phyloP scores from a whole-genome alignment of 495 filamentous ascomycete species.

The Penicillium chermesinum region DNA sequence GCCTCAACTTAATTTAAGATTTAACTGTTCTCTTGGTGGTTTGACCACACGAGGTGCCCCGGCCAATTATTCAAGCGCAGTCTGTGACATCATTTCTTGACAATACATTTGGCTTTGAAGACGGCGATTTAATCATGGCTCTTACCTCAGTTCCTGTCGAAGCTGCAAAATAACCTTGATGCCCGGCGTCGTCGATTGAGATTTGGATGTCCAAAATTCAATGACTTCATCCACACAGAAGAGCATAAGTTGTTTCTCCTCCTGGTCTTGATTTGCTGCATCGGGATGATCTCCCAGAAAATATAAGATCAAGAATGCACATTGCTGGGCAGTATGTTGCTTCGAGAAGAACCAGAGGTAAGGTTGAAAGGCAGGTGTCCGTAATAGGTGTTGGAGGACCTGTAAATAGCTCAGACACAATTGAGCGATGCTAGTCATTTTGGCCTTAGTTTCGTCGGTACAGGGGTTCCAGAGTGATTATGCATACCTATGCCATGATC shows the following conservation, averaged over 20 bases:
- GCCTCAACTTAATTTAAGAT: no score
- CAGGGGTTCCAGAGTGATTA: no score
- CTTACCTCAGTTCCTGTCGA: not conserved
- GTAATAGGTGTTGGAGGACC: slow-evolving; percentile 8
- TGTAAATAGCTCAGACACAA: slow-evolving; percentile 3
- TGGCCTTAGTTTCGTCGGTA: no score
- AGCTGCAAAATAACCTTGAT: not conserved
- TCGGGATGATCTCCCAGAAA: not conserved
- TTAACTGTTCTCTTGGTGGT: no score
- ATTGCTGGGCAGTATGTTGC: slow-evolving; percentile 8
- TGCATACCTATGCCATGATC: no score
- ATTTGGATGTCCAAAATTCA: not conserved
- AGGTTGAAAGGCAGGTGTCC: slow-evolving; percentile 9
- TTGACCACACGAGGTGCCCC: no score
- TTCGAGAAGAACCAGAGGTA: slow-evolving; percentile 13
- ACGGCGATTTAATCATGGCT: not conserved
- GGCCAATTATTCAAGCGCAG: no score
- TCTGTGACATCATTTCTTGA: no score
- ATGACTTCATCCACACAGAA: slow-evolving; percentile 6
- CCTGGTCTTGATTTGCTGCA: not conserved
- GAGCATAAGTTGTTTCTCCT: not conserved
- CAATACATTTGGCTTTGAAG: not conserved
- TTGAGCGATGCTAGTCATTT: not conserved
- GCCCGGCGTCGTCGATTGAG: not conserved
- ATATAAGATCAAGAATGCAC: slow-evolving; percentile 6